Base-by-base conservation (phyloP, 331 rosid species). In the Malus hybrid region DNA sequence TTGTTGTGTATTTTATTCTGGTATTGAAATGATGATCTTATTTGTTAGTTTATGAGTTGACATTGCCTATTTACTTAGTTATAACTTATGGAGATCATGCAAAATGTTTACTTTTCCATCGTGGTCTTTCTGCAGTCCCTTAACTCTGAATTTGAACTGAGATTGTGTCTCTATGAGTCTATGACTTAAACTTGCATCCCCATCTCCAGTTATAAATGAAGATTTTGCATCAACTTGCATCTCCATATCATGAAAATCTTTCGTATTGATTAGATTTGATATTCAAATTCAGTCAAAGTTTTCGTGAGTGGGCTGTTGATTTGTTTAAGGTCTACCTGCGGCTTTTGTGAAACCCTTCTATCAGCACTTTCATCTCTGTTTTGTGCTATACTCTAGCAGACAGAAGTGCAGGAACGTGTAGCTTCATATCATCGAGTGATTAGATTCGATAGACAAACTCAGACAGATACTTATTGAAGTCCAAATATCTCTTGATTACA, bases 11-110 rank as follows among this genome's bases (percentile, higher is more conserved):
- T 57, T 32, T 61, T 66, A 60, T 74, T 16, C 6, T 56, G 34
- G 32, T 22, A 15, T 61, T 69, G 66, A 69, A 44, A 24, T 59
- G 61, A 32, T 73, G 74, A 8, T 67, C 4, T 42, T 59, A 18
- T 52, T 42, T 73, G 31, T 29, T 68, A 16, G 71, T 46, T 74
- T 22, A 15, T 76, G 61, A 31, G 50, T 46, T 80, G 75, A 50
- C 10, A 3, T 46, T 32, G 22, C 65, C 29, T 42, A 67, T 54
- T 74, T 62, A 42, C 31, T 39, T 76, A 31, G 56, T 60, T 44
- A 44, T 11, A 44, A 15, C 50, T 59, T 56, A 46, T 42, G 56
- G 46, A 19, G 73, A 29, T 34, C 71, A 57, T 65, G n/a, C 65
- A 56, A 57, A 67, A 50, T 70, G 66, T 63, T 65, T 16, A 22